These are phyloP conservation scores for Daldinia concentrica DNA, from an alignment of 495 filamentous ascomycete species.

Conservation along the genomic window DNA sequence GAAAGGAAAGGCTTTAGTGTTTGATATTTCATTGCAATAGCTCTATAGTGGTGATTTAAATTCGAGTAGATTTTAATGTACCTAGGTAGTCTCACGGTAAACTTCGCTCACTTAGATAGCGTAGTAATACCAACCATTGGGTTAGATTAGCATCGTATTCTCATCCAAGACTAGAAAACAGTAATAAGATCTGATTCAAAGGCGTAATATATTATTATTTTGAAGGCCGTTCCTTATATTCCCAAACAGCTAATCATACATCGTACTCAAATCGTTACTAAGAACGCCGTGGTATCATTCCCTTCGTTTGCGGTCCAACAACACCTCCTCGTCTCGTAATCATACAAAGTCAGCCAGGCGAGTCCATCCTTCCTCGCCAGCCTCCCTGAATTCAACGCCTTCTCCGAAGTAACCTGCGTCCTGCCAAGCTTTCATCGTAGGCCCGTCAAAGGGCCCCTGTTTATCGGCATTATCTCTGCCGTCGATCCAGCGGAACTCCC, in stretches of 20 bases:
- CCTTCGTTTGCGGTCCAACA: not conserved
- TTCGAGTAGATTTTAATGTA: no score
- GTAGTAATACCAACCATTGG: no score
- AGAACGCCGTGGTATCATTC: constrained; percentile 26
- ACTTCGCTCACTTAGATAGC: no score
- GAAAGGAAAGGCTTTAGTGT: no score
- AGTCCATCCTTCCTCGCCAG: constrained; percentile 71
- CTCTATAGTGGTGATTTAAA: no score
- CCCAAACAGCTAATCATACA: not conserved
- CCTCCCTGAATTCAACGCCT: constrained; percentile 84
- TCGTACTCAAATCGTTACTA: constrained; percentile 1
- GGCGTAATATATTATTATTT: not conserved
- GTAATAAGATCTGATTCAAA: not conserved
- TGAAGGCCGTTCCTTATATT: not conserved
- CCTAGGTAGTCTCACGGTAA: no score
- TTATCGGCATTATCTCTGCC: constrained; percentile 80
- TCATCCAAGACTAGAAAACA: no score
- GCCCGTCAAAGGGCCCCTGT: constrained; percentile 86
- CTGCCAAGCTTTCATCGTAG: constrained; percentile 88
- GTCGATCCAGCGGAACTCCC: constrained; percentile 94
- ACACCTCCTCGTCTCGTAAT: constrained; percentile 28
- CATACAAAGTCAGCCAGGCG: constrained; percentile 68
- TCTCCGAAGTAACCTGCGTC: constrained; percentile 93
- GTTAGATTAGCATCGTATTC: no score
- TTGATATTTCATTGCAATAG: no score